Conservation (phyloP, 2,329 filamentous ascomycete species). For the Hirsutella minnesotensis region DNA sequence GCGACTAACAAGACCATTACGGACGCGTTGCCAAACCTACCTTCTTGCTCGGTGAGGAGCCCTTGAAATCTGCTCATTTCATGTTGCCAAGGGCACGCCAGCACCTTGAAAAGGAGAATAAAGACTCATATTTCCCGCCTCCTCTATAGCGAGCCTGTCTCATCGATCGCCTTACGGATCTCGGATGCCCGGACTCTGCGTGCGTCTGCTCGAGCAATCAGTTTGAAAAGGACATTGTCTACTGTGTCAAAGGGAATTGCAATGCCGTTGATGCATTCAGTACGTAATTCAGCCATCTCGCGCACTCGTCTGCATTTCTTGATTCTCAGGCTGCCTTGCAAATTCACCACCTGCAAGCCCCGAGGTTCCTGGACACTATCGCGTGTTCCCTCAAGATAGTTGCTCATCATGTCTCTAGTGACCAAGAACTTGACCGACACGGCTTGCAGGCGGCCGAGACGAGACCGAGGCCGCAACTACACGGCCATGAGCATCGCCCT, state of each 20-base stretch:
- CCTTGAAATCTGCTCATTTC: not conserved
- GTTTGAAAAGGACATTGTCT: not conserved
- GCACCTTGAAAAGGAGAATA: not conserved
- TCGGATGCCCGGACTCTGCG: not conserved
- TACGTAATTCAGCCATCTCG: not conserved
- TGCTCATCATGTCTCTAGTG: not conserved
- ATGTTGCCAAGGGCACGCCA: not conserved
- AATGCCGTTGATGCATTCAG: not conserved
- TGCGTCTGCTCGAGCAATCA: not conserved
- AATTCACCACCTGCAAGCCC: too few relatives aligned
- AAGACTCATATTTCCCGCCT: not conserved
- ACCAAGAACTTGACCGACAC: conserved; percentile 5
- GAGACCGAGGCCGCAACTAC: conserved; percentile 3
- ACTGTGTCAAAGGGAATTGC: not conserved
- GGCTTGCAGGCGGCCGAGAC: conserved; percentile 1
- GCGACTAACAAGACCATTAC: not conserved
- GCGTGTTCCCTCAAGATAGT: too few relatives aligned
- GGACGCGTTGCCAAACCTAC: not conserved
- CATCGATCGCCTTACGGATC: not conserved
- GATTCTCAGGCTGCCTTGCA: too few relatives aligned
- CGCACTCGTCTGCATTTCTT: too few relatives aligned
- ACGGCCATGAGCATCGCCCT: conserved; percentile 7
- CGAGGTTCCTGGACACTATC: too few relatives aligned
- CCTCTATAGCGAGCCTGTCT: not conserved
- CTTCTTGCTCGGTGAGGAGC: not conserved